Evolutionary conservation across 345 rosid species (phyloP).

Genomic region (Erodium maritimum): DNA sequence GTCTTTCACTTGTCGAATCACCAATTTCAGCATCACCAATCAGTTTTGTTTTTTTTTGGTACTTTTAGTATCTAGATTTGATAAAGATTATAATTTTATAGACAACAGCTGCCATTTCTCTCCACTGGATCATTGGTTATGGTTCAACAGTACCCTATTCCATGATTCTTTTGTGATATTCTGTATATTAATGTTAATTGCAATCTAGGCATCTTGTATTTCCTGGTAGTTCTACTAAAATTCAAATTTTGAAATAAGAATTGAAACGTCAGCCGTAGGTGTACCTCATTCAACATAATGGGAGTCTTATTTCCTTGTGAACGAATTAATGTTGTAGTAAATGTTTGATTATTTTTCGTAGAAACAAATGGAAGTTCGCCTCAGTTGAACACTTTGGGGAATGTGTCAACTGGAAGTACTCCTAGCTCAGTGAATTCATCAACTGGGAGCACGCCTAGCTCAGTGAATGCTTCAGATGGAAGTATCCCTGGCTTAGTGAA

Average conservation of each 20-base stretch:
- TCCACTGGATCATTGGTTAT: no score
- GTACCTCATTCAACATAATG: background rate
- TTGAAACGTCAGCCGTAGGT: background rate
- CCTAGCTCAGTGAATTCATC: conserved; percentile 20
- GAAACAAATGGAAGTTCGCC: conserved; percentile 37
- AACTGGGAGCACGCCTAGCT: conserved; percentile 9
- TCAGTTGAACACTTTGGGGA: conserved; percentile 27
- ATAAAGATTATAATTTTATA: no score
- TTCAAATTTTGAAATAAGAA: background rate
- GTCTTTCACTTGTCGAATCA: background rate
- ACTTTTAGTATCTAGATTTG: no score
- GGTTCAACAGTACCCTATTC: no score
- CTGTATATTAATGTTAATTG: background rate
- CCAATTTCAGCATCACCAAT: background rate
- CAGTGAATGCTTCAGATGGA: conserved; percentile 4
- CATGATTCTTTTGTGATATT: no score
- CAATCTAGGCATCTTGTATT: background rate
- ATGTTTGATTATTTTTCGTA: conserved; percentile 24
- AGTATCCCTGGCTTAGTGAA: conserved; percentile 17
- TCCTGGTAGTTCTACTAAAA: background rate
- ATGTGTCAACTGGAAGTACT: conserved; percentile 21
- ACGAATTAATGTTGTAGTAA: conserved; percentile 12
- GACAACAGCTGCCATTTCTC: no score
- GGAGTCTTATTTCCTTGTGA: background rate
- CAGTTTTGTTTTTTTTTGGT: background rate